phyloP scores from a whole-genome alignment of 345 rosid species.

The Euphorbia pulcherrima region DNA sequence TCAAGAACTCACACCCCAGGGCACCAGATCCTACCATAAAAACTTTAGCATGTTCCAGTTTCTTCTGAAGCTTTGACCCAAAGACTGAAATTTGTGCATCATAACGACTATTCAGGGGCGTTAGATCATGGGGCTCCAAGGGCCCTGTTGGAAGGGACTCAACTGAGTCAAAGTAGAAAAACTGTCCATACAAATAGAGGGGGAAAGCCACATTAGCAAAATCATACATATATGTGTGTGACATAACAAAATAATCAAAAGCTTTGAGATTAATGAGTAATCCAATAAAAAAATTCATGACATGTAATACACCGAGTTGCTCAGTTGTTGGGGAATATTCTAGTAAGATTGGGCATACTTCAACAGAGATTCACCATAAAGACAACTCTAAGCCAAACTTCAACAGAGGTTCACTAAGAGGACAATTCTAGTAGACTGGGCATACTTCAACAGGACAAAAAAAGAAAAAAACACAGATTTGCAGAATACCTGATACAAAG shows the following conservation, averaged over 20 bases:
- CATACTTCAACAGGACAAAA: neutral
- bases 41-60: slow-evolving; percentile 72
- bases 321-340: neutral
- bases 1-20: slow-evolving; percentile 91
- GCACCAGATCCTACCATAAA: slow-evolving; percentile 97
- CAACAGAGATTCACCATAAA: too few species aligned
- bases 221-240: neutral
- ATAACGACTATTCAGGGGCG: slow-evolving; percentile 70
- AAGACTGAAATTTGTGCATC: slow-evolving; percentile 98
- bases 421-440: neutral
- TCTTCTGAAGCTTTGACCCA: slow-evolving; percentile 87
- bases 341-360: neutral
- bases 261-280: neutral
- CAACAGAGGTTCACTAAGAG: too few species aligned
- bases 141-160: slow-evolving; percentile 86
- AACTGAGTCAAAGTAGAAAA: slow-evolving; percentile 90
- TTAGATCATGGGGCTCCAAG: slow-evolving; percentile 60
- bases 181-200: slow-evolving; percentile 35
- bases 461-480: neutral
- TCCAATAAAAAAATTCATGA: neutral
- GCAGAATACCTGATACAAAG: slow-evolving; percentile 68
- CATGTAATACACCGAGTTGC: neutral
- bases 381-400: too few species aligned
- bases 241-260: neutral
- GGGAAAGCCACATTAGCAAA: neutral